Percentiles rank a stretch among this genome's conserved stretches.
Conservation (phyloP, 768 basidiomycete genomes). For the Daedalea quercina region DNA sequence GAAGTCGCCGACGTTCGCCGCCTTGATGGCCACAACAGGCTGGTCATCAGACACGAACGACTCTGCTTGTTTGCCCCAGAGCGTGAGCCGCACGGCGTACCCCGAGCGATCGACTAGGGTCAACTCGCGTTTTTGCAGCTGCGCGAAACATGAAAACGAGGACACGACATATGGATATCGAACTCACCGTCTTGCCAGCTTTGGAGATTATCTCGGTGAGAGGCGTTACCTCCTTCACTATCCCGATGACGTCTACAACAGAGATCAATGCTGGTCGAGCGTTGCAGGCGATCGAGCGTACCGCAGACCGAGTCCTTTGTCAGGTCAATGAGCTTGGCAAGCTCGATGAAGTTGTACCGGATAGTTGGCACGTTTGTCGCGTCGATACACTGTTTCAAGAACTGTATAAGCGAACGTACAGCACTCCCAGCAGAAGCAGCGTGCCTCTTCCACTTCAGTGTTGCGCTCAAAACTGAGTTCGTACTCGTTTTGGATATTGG, state of each 20-base stretch:
- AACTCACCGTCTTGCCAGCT: slow-evolving; percentile 50
- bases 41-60: slow-evolving; percentile 50
- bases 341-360: slow-evolving; percentile 74
- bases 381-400: slow-evolving; percentile 63
- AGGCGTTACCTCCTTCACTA: slow-evolving; percentile 75
- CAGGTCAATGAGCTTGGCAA: slow-evolving; percentile 54
- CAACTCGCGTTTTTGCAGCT: slow-evolving; percentile 88
- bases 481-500: slow-evolving; percentile 85
- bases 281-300: slow-evolving; percentile 25
- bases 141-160: not conserved
- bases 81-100: slow-evolving; percentile 74
- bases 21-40: slow-evolving; percentile 89
- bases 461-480: slow-evolving; percentile 81
- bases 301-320: slow-evolving; percentile 82
- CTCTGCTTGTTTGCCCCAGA: slow-evolving; percentile 97
- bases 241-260: slow-evolving; percentile 71
- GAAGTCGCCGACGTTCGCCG: slow-evolving; percentile 89
- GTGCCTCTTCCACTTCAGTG: slow-evolving; percentile 81
- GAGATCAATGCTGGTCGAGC: not conserved
- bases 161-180: not conserved
- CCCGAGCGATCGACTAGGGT: slow-evolving; percentile 80
- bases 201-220: slow-evolving; percentile 71
- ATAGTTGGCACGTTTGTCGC: slow-evolving; percentile 67
- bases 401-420: slow-evolving; percentile 2
- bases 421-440: slow-evolving; percentile 11